Evolutionary conservation across 306 rosid species (phyloP).

Genomic region (Comarum palustre): DNA sequence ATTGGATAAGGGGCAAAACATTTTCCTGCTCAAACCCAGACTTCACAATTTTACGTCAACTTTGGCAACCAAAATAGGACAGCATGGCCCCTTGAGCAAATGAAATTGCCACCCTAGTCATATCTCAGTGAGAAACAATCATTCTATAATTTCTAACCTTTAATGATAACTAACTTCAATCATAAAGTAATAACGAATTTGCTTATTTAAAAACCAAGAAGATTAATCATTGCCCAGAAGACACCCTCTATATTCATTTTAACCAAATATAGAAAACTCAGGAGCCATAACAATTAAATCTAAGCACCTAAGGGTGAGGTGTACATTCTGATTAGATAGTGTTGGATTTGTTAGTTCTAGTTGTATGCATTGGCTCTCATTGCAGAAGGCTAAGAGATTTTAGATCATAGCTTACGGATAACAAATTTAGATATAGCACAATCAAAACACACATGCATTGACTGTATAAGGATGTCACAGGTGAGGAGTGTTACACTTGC

Average conservation of each 20-base stretch:
- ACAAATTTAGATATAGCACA: background rate
- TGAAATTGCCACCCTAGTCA: background rate
- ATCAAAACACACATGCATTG: background rate
- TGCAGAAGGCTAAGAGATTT: background rate
- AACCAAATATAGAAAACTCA: background rate
- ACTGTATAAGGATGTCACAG: constrained; percentile 19
- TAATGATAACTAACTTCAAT: background rate
- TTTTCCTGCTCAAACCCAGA: background rate
- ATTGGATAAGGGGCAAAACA: background rate
- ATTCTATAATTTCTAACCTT: background rate
- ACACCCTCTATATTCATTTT: background rate
- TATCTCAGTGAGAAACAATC: background rate
- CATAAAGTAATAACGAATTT: background rate
- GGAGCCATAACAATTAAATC: background rate
- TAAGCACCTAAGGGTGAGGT: background rate
- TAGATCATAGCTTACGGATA: constrained; percentile 2
- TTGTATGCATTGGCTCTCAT: background rate
- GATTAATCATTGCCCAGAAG: background rate
- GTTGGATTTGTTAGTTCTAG: background rate
- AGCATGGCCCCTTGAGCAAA: background rate
- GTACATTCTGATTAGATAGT: background rate
- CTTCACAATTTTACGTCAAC: background rate
- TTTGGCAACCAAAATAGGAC: background rate
- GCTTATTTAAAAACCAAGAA: background rate
- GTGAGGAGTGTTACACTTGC: constrained; percentile 44